Percentiles rank a stretch among this genome's conserved stretches.
These are phyloP conservation scores for Russula sp. DNA, from an alignment of 768 basidiomycete species.

Conservation along the genomic window DNA sequence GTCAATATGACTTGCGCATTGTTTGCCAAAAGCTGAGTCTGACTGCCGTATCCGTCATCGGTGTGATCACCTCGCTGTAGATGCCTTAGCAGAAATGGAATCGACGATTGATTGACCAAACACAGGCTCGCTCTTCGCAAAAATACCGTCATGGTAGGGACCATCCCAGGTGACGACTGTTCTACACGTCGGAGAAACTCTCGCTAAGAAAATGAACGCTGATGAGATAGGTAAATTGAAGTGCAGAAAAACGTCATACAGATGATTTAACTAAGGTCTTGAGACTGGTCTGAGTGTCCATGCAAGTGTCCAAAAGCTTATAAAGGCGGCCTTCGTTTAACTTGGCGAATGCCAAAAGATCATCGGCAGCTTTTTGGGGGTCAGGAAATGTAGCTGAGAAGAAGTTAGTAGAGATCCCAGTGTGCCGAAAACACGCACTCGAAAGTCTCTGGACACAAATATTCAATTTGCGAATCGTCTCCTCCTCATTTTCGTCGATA, in stretches of 20 bases:
- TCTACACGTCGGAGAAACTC: constrained; percentile 78
- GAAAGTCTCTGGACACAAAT: constrained; percentile 50
- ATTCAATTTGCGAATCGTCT: constrained; percentile 48
- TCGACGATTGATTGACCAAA: constrained; percentile 77
- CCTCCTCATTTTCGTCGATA: constrained; percentile 77
- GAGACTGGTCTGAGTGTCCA: constrained; percentile 80
- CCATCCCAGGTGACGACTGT: constrained; percentile 51
- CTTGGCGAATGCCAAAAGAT: constrained; percentile 76
- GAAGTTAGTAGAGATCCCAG: background rate
- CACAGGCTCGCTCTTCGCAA: constrained; percentile 64
- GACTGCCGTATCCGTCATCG: constrained; percentile 31
- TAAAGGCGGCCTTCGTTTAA: constrained; percentile 82
- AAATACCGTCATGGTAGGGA: constrained; percentile 61
- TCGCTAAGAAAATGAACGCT: constrained; percentile 36
- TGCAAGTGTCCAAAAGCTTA: constrained; percentile 71
- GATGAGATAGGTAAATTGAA: background rate
- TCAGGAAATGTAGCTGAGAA: constrained; percentile 53
- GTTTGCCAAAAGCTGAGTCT: constrained; percentile 33
- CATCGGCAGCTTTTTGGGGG: constrained; percentile 64
- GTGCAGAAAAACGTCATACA: constrained; percentile 34
- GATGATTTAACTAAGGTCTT: constrained; percentile 72
- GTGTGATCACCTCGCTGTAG: constrained; percentile 38
- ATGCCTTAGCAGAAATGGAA: constrained; percentile 73
- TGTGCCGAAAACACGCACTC: constrained; percentile 36
- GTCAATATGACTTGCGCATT: constrained; percentile 47